Percentiles rank a stretch among this genome's conserved stretches.
These are phyloP conservation scores for Pichia norvegensis DNA, from an alignment of 1,139 yeast genomes.

Conservation along the genomic window DNA sequence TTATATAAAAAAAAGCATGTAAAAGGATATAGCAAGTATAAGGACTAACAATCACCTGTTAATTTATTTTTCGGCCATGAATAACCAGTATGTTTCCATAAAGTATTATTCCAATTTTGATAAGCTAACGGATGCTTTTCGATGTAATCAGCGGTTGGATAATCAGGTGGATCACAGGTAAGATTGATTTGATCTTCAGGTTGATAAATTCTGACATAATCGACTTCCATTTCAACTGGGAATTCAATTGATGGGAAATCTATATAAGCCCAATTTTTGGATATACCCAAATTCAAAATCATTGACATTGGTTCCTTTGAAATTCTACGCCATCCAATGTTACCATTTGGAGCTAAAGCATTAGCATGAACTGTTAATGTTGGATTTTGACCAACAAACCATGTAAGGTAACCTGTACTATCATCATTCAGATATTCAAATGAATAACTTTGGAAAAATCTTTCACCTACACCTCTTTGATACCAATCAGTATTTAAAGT, in stretches of 20 bases:
- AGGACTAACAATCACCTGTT: constrained; percentile 19
- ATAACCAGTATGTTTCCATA: constrained; percentile 33
- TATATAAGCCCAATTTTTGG: constrained; percentile 56
- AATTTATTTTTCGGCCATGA: constrained; percentile 28
- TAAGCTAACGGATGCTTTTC: constrained; percentile 42
- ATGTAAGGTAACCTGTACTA: constrained; percentile 61
- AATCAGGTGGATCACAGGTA: constrained; percentile 50
- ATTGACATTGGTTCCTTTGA: constrained; percentile 61
- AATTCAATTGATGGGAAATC: constrained; percentile 49
- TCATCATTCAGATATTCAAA: constrained; percentile 69
- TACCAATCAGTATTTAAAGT: constrained; percentile 52
- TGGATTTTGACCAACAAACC: constrained; percentile 61
- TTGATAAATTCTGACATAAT: constrained; percentile 55
- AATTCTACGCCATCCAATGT: constrained; percentile 51
- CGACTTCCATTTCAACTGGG: constrained; percentile 45
- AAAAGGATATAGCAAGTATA: not conserved
- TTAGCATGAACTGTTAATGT: constrained; percentile 42
- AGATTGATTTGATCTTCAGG: constrained; percentile 37
- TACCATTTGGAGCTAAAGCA: constrained; percentile 52
- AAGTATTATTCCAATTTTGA: constrained; percentile 39
- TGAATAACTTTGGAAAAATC: constrained; percentile 60
- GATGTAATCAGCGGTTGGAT: constrained; percentile 50
- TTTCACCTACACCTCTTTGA: constrained; percentile 35
- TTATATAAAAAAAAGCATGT: constrained; percentile 8
- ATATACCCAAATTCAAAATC: constrained; percentile 49